phyloP scores from a whole-genome alignment of 2,329 filamentous ascomycete species.

The Ophiostoma quercus region DNA sequence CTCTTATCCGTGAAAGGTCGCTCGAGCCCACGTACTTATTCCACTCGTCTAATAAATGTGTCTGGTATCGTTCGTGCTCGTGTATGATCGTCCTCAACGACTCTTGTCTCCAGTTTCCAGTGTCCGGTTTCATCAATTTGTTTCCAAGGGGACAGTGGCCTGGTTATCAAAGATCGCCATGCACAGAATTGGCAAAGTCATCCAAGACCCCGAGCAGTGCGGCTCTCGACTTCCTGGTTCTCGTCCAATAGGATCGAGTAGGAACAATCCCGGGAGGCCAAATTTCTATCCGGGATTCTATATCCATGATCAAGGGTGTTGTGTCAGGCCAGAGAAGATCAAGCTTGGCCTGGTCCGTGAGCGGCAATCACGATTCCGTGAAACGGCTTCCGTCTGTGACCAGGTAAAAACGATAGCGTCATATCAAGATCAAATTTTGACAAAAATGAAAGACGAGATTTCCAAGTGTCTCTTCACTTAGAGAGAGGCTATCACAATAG shows the following conservation, averaged over 20 bases:
- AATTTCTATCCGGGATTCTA: neutral
- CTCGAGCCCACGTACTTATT: neutral
- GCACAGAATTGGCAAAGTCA: neutral
- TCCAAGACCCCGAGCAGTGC: neutral
- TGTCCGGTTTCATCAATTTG: neutral
- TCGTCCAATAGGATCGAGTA: neutral
- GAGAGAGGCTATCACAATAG: neutral
- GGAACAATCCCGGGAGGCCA: neutral
- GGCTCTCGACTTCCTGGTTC: neutral
- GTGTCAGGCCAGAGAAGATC: neutral
- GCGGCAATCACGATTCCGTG: neutral
- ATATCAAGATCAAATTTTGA: neutral
- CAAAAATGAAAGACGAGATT: neutral
- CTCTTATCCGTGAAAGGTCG: neutral
- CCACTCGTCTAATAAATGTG: neutral
- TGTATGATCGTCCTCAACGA: constrained; percentile 6
- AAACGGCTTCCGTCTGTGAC: neutral
- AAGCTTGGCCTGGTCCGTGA: neutral
- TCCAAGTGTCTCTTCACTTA: neutral
- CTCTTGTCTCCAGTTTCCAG: neutral
- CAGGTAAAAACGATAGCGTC: neutral
- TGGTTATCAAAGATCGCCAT: neutral
- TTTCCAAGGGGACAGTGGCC: neutral
- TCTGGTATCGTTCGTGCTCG: neutral
- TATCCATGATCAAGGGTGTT: neutral